Evolutionary conservation across 2,329 filamentous ascomycete genomes (phyloP), one percentile per base, ranked within the genome.

Genomic region (Mycosphaerelloides madeirae): DNA sequence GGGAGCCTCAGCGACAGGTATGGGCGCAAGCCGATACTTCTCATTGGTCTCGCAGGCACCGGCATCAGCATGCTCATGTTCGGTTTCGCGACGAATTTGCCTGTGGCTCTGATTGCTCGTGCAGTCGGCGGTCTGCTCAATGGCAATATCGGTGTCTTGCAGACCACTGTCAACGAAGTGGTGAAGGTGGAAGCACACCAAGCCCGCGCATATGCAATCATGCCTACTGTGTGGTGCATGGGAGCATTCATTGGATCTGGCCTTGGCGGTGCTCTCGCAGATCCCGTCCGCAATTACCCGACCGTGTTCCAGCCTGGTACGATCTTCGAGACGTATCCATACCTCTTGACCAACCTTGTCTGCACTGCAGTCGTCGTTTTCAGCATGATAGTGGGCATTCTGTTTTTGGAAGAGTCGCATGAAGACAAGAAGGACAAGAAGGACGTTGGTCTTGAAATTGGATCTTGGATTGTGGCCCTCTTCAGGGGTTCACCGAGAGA

Each of bases 201-300:
- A 66, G 85, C 90, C 56, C 87, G 87, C 58, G 93, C 91, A 38
- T 98, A 95, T 69, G 88, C 91, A 11, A 90, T 97, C 56, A 96
- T 98, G 89, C 93, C 93, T 6, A 88, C 95, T 64, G 87, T 97
- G 19, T 98, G 93, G 93, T 96, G 90, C 64, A 77, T 98, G 61
- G 93, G 93, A 75, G 95, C 91, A 20, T 95, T 97, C 58, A 76
- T 96, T 56, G 93, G 93, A 28, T 90, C 91, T 37, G 85, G 87
- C 64, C 85, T 97, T 62, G 93, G 93, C 61, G 93, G 93, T 58
- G 81, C 87, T 46, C 77, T 98, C 39, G 91, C 93, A 39, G 80
- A 88, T 58, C 93, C 93, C 15, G 93, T 88, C 60, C 76, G 83
- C 52, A 89, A 80, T 64, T 93, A 93, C 62, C 89, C 91, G 11